Conservation (phyloP, 192 early-diverging fungal species). For the Mortierella hygrophila region DNA sequence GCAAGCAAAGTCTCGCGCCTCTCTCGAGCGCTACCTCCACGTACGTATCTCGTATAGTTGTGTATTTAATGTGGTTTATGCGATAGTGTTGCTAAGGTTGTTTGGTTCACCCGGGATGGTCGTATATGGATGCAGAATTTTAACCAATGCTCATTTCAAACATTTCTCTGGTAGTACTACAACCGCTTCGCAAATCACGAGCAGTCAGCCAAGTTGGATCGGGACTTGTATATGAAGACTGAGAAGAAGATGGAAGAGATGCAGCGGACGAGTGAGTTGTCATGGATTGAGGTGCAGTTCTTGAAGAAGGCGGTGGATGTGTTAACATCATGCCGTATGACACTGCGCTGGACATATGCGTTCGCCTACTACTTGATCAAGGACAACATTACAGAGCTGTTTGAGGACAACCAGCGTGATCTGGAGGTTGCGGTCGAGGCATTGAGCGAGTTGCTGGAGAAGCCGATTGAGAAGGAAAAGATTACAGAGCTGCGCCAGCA, state of each 20-base stretch:
- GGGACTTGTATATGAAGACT: conserved; percentile 83
- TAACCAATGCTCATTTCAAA: background rate
- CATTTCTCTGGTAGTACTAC: conserved; percentile 79
- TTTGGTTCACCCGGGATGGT: background rate
- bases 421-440: conserved; percentile 97
- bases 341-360: conserved; percentile 97
- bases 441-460: conserved; percentile 91
- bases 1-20: conserved; percentile 86
- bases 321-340: conserved; percentile 87
- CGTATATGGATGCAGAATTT: background rate
- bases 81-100: background rate
- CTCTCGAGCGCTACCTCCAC: conserved; percentile 95
- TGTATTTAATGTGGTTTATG: background rate
- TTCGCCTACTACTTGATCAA: conserved; percentile 94
- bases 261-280: conserved; percentile 87
- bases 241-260: conserved; percentile 96
- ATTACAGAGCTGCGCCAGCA: conserved; percentile 86
- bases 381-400: conserved; percentile 89
- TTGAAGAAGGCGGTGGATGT: conserved; percentile 91
- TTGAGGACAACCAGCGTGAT: conserved; percentile 98
- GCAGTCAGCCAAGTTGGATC: conserved; percentile 91
- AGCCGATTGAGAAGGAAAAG: conserved; percentile 77
- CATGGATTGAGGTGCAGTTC: conserved; percentile 99
- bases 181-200: conserved; percentile 98
- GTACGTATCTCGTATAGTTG: conserved; percentile 59